Evolutionary conservation across 805 yeast genomes (phyloP).

Genomic region (Metschnikowia orientalis): DNA sequence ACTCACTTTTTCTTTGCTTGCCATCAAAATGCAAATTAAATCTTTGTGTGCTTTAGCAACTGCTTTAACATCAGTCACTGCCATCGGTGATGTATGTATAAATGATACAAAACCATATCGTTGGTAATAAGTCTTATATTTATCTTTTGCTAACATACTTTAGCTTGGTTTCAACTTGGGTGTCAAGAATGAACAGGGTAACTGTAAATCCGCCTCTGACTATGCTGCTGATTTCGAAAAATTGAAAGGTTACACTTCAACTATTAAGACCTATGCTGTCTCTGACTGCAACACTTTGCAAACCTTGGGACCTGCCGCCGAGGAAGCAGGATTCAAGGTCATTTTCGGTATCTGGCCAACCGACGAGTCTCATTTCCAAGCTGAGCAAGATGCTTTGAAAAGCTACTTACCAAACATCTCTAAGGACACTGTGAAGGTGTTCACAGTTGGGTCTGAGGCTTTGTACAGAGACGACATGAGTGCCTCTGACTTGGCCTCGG

Average conservation of each 20-base stretch:
- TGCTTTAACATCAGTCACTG: constrained; percentile 46
- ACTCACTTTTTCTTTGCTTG: constrained; percentile 1
- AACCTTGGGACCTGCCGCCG: constrained; percentile 82
- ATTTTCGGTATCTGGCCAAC: constrained; percentile 94
- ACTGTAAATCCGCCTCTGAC: constrained; percentile 71
- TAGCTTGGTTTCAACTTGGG: constrained; percentile 62
- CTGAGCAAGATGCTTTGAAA: constrained; percentile 69
- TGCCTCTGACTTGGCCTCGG: constrained; percentile 65
- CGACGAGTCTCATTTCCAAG: constrained; percentile 70
- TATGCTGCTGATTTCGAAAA: constrained; percentile 63
- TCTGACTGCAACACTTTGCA: constrained; percentile 91
- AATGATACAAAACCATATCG: background rate
- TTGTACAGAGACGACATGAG: constrained; percentile 85
- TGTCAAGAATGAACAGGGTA: constrained; percentile 67
- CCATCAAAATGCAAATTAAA: constrained; percentile 33
- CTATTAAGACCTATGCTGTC: constrained; percentile 83
- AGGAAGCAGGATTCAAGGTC: constrained; percentile 66
- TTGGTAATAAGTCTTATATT: background rate
- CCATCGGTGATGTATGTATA: constrained; percentile 51
- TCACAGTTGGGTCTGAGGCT: constrained; percentile 94
- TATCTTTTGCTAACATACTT: constrained; percentile 11
- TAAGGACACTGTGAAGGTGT: constrained; percentile 61
- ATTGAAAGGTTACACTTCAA: constrained; percentile 54
- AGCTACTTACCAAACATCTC: constrained; percentile 70
- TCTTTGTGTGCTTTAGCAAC: constrained; percentile 45